A percentile compares a stretch with the other conserved stretches of the same genome.
Evolutionary conservation across 139 green algal genomes (phyloP).

Genomic region (Chlamydomonas eustigma): DNA sequence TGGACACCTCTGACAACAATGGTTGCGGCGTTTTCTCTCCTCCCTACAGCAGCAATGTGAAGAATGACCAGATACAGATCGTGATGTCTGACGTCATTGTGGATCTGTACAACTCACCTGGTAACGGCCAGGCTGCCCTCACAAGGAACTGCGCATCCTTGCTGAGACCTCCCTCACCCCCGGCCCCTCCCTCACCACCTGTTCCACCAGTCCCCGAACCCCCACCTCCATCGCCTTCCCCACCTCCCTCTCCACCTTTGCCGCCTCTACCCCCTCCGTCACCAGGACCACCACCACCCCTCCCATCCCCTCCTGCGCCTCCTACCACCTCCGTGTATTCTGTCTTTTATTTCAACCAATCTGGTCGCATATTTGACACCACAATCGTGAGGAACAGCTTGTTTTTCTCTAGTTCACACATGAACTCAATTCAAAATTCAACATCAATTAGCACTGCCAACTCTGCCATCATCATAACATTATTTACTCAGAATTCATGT

Average conservation of each 20-base stretch:
- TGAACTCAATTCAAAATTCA: no score
- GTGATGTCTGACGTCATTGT: not conserved
- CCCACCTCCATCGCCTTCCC: not conserved
- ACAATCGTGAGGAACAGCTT: no score
- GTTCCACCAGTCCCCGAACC: not conserved
- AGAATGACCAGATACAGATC: not conserved
- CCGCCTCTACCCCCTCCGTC: not conserved
- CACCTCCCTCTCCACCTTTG: not conserved
- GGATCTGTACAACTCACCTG: not conserved
- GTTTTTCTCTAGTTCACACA: no score
- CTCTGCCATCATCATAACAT: no score
- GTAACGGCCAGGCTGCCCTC: not conserved
- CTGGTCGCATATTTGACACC: not conserved
- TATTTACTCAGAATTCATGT: no score
- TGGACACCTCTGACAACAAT: not conserved
- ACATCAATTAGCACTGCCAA: no score
- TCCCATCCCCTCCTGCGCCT: not conserved
- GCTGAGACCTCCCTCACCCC: not conserved
- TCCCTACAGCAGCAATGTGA: not conserved
- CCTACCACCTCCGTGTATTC: not conserved
- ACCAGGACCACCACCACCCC: not conserved
- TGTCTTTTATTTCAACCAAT: slow-evolving; percentile 11
- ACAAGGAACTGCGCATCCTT: not conserved
- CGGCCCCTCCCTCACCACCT: not conserved
- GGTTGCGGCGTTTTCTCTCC: not conserved